Base-by-base conservation (phyloP, 345 rosid species). In the Tarenaya hassleriana region DNA sequence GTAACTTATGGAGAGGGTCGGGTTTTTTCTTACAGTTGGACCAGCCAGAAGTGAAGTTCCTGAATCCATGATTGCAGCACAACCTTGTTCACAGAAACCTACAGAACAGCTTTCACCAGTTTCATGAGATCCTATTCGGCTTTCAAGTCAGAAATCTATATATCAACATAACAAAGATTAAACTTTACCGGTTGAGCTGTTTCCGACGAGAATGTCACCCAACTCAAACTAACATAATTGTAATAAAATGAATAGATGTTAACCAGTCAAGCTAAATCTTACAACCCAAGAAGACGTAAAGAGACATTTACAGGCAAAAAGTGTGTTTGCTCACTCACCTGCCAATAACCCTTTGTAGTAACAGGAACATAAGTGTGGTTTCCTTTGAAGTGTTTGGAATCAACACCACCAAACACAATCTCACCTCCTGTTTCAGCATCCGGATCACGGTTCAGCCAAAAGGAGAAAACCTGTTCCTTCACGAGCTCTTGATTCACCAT, bases 21-120 rank as follows among this genome's bases (percentile, higher is more conserved):
- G n/a, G n/a, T 29, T n/a, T 14, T 50, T 24, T 12, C 73, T 7
- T 77, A 84, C 96, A 4, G 85, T 76, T 55, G 88, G 96, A 48
- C 94, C 96, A 53, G 81, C 88, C 20, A 88, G 73, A 61, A 84
- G 72, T 63, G 88, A 82, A 50, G 84, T 84, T 58, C 94, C 96
- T 0, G 94, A 79, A 68, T 84, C 94, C 67, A 82, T 75, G 49
- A 84, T 76, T 42, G 82, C 90, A 54, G 75, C 84, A 53, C 96
- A 88, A 7, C 90, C 81, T 19, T 55, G 61, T 12, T 35, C 60
- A 47, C 94, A 88, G 34, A 74, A 69, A 44, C 82, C 95, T 74
- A 69, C 9, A 24, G 50, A 46, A 27, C 13, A 11, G 24, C 3
- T n/a, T 24, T 40, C 20, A 31, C 32, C 1, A 5, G 12, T 15